Evolutionary conservation across 768 basidiomycete species (phyloP).

Genomic region (Lactarius tabidus): DNA sequence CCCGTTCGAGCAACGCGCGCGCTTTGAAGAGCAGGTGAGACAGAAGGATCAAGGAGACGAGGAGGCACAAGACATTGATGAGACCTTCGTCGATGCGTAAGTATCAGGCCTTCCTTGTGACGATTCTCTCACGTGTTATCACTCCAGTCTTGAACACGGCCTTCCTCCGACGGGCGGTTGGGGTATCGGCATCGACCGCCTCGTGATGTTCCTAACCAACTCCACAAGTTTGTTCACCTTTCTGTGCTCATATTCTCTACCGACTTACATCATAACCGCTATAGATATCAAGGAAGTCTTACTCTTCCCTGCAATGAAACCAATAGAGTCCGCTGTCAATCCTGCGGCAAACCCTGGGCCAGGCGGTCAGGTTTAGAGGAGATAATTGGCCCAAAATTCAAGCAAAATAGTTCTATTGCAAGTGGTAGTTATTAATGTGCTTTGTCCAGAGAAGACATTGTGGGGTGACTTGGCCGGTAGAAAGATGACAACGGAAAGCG

Average conservation of each 20-base stretch:
- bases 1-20: conserved; percentile 90
- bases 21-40: conserved; percentile 90
- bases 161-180: conserved; percentile 97
- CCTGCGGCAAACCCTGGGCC: conserved; percentile 34
- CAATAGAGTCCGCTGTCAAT: conserved; percentile 49
- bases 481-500: background rate
- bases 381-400: background rate
- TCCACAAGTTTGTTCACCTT: conserved; percentile 66
- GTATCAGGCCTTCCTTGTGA: conserved; percentile 31
- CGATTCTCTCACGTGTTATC: background rate
- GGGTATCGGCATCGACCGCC: conserved; percentile 92
- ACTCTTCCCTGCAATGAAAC: conserved; percentile 97
- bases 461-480: background rate
- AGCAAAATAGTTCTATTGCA: conserved; percentile 3
- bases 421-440: conserved; percentile 4
- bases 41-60: conserved; percentile 98
- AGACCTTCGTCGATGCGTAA: conserved; percentile 92
- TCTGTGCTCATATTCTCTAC: background rate
- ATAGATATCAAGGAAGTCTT: conserved; percentile 95
- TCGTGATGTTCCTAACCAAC: conserved; percentile 98
- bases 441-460: background rate
- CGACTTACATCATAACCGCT: conserved; percentile 18
- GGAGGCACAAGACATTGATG: conserved; percentile 96
- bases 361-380: conserved; percentile 29
- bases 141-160: conserved; percentile 83